Percentiles rank a stretch among this genome's conserved stretches.
Conservation (phyloP, 805 yeast species). For the Saturnispora diversa region DNA sequence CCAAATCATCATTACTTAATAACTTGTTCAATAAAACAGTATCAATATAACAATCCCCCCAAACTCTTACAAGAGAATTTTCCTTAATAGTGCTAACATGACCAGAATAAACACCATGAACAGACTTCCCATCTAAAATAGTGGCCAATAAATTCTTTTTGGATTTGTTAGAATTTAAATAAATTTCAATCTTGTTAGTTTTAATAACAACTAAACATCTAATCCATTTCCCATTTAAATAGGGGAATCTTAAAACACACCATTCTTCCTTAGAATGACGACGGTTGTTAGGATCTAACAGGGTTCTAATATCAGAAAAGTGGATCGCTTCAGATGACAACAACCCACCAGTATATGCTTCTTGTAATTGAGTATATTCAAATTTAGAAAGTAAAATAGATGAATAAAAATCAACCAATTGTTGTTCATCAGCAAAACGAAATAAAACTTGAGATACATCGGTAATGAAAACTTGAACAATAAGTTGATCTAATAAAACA, state of each 20-base stretch:
- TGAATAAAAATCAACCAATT: constrained; percentile 31
- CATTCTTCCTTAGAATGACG: constrained; percentile 43
- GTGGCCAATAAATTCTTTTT: constrained; percentile 48
- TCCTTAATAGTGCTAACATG: constrained; percentile 47
- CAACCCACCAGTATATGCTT: constrained; percentile 58
- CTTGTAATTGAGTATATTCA: constrained; percentile 50
- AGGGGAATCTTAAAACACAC: constrained; percentile 56
- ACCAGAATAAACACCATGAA: constrained; percentile 54
- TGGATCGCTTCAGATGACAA: constrained; percentile 49
- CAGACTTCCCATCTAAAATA: constrained; percentile 36
- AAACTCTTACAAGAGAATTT: constrained; percentile 47
- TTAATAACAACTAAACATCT: constrained; percentile 44
- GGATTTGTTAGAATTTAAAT: constrained; percentile 38
- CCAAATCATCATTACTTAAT: constrained; percentile 15
- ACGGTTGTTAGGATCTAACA: constrained; percentile 43
- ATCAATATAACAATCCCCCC: constrained; percentile 47
- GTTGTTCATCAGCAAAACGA: constrained; percentile 22
- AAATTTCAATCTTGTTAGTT: constrained; percentile 46
- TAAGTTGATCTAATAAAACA: constrained; percentile 7
- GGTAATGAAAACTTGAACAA: constrained; percentile 21
- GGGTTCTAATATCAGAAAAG: constrained; percentile 50
- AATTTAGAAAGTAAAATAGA: constrained; percentile 47
- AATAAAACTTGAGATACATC: constrained; percentile 20
- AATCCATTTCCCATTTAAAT: constrained; percentile 51
- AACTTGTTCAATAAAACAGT: constrained; percentile 19